Base-by-base conservation (phyloP, 805 yeast genomes). In the Pichia cephalocereana region DNA sequence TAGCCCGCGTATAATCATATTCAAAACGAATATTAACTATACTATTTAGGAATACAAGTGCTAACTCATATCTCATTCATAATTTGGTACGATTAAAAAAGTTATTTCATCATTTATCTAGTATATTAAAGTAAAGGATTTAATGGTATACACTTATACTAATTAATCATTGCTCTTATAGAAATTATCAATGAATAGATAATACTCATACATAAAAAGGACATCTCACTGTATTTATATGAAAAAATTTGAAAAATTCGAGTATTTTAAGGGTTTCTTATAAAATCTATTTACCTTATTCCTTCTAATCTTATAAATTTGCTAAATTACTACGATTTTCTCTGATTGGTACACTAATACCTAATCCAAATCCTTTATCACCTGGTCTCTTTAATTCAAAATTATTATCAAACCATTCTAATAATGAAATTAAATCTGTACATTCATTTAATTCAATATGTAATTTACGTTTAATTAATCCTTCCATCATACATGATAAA, bases 401-500 rank as follows among this genome's bases (percentile, higher is more conserved):
- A 40, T 75, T 68, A 0, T 56, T 54, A 61, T 93, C 98, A 59
- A 93, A 79, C 86, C 89, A 91, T 58, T 87, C 95, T 19, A 88
- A 62, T 57, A 91, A 63, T 50, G 83, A 86, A 7, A 80, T 70
- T 51, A 86, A 65, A 40, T 72, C 71, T 28, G 70, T 74, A 44
- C 74, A 62, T 43, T 75, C 75, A 71, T 89, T 89, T 74, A 93
- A 68, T 52, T 76, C 80, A 55, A 77, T 77, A 42, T 79, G 69
- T 41, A 76, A 64, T 1, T 62, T 56, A 54, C 75, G 77, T 3
- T 72, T 59, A 9, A 82, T 48, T 46, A 67, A 70, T 51, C 73
- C 72, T 39, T 80, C 86, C 53, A 89, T 65, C 98, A 93, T 91
- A 63, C 93, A 86, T 11, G 85, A 77, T 46, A 93, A 63, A 65